Evolutionary conservation across 306 rosid species (phyloP).

Genomic region (Cicer cuneatum): DNA sequence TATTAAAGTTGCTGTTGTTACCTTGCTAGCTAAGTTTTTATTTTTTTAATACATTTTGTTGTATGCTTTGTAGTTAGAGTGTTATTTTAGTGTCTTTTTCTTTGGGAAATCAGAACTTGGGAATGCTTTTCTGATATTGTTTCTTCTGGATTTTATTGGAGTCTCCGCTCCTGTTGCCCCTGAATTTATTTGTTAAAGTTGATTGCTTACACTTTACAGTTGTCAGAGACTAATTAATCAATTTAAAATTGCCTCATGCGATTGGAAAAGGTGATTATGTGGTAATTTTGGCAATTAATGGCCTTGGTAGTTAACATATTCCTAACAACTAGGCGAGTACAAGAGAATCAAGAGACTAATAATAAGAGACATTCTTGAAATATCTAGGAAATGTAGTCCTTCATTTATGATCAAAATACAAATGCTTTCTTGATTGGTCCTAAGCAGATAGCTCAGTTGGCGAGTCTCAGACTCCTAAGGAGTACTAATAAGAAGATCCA

Average conservation of each 20-base stretch:
- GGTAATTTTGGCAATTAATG: neutral
- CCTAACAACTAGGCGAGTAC: neutral
- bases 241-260: conserved; percentile 35
- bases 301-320: conserved; percentile 1
- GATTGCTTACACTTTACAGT: conserved; percentile 31
- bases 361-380: neutral
- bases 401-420: conserved; percentile 42
- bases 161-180: neutral
- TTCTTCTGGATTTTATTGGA: conserved; percentile 15
- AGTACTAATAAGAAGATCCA: too few relatives aligned
- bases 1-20: neutral
- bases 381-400: conserved; percentile 5
- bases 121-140: conserved; percentile 34
- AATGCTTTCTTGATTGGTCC: neutral
- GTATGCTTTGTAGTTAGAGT: neutral
- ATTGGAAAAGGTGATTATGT: conserved; percentile 3
- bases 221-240: conserved; percentile 15
- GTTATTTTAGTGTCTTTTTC: conserved; percentile 28
- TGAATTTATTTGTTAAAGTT: conserved; percentile 4
- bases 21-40: conserved; percentile 26
- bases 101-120: conserved; percentile 22
- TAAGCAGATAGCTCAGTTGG: too few relatives aligned
- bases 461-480: too few relatives aligned
- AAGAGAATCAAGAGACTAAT: neutral
- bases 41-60: conserved; percentile 1